phyloP scores from a whole-genome alignment of 441 rosid species.

The Sinapis alba region DNA sequence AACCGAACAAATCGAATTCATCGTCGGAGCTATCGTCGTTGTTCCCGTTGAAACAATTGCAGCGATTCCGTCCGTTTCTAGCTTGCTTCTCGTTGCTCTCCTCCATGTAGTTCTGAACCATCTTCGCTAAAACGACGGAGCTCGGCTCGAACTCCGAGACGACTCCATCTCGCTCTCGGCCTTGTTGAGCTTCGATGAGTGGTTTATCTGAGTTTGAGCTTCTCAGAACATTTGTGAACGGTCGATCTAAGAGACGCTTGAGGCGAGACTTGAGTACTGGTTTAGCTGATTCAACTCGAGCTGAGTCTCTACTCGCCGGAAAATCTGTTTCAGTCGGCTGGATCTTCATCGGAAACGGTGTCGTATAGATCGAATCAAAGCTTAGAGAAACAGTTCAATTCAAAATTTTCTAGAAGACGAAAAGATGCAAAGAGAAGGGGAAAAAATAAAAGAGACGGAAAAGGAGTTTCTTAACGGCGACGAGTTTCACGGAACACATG shows the following conservation, averaged over 20 bases:
- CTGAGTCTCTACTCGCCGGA: constrained; percentile 38
- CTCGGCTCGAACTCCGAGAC: constrained; percentile 75
- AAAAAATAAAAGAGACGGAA: neutral
- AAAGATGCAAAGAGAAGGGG: constrained; percentile 14
- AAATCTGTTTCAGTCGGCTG: constrained; percentile 70
- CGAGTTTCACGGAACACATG: constrained; percentile 61
- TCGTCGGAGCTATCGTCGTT: constrained; percentile 80
- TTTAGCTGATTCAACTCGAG: too few relatives aligned
- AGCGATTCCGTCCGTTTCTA: constrained; percentile 62
- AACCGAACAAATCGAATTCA: constrained; percentile 59
- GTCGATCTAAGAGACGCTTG: constrained; percentile 81
- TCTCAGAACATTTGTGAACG: constrained; percentile 49
- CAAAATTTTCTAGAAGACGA: neutral
- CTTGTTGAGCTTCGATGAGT: constrained; percentile 41
- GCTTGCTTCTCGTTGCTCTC: constrained; percentile 60
- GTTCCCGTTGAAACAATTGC: constrained; percentile 83
- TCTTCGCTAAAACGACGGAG: constrained; percentile 74
- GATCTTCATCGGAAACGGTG: constrained; percentile 69
- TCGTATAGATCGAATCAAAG: constrained; percentile 2
- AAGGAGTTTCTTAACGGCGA: constrained; percentile 42
- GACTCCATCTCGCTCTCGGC: constrained; percentile 44
- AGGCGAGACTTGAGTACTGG: constrained; percentile 81
- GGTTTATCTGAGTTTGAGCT: constrained; percentile 60
- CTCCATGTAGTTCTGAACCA: constrained; percentile 92
- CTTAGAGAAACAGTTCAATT: neutral